Base-by-base conservation (phyloP, 2,329 filamentous ascomycete species). In the Epichloe uncinata region DNA sequence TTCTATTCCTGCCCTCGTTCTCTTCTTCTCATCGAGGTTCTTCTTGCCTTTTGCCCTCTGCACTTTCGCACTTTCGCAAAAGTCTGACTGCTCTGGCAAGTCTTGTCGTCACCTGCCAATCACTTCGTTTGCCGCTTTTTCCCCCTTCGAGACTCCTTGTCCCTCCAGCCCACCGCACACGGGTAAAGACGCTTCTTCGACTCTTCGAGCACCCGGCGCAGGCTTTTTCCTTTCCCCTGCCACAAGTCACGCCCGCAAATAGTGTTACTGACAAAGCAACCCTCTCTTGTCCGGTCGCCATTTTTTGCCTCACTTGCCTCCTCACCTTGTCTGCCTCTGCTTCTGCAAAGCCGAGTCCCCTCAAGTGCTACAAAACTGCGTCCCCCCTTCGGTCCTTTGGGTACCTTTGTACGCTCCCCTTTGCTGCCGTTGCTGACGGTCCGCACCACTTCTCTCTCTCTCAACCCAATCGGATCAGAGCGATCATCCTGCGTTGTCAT, bases 191-290 rank as follows among this genome's bases (percentile, higher is more conserved):
- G 41, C 22, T 38, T 42, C 50, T 18, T 42, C 50, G 35, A 48
- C 49, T 41, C 42, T 20, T 51, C 42, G 46, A 48, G 50, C 46
- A 43, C 26, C 15, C 42, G 37, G 46, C 37, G 33, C 45, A 44
- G n/a, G 34, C 20, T 33, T 37, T 18, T 22, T 34, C 30, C 26
- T 47, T 44, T 40, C 33, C 20, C 12, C 42, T 48, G 45, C 30
- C 45, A 48, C 18, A 45, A 40, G 15, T 42, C 36, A 42, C 45
- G 26, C 42, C 45, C 5, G 20, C 7, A 49, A 41, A 45, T 49
- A 42, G 42, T 45, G 36, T 51, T 48, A 51, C 50, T 51, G 50
- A 48, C 46, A 49, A 45, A 45, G 45, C 34, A 30, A 30, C 42
- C 26, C 18, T 41, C 30, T 44, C n/a, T 45, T 45, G 41, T 44